Conservation (phyloP, 805 yeast genomes). For the Diddensiella santjacobensis region DNA sequence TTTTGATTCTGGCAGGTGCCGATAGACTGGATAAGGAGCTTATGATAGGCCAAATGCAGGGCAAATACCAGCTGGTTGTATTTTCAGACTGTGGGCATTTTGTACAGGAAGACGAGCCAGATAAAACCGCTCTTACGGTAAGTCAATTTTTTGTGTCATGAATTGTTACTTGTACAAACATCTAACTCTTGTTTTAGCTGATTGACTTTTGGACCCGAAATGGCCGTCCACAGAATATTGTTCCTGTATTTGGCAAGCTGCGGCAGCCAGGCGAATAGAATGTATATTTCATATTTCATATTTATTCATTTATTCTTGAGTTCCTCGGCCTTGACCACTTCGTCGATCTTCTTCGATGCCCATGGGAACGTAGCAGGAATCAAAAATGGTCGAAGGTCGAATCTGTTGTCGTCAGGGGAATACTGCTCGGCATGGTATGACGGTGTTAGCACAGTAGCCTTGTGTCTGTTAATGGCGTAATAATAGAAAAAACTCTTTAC, state of each 20-base stretch:
- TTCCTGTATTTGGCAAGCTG: conserved; percentile 35
- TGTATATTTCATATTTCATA: neutral
- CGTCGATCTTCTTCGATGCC: conserved; percentile 87
- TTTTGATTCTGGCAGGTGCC: conserved; percentile 81
- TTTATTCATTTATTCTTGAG: conserved; percentile 10
- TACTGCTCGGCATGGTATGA: conserved; percentile 97
- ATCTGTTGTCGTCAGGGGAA: conserved; percentile 96
- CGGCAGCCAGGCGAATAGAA: conserved; percentile 12
- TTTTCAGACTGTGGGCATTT: conserved; percentile 85
- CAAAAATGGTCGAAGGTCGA: conserved; percentile 92
- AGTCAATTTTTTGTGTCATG: too few species aligned
- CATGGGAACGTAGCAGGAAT: conserved; percentile 85
- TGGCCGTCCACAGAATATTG: conserved; percentile 26
- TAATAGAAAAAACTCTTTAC: conserved; percentile 90
- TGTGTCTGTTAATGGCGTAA: conserved; percentile 94
- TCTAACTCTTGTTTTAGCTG: conserved; percentile 12
- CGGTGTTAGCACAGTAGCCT: conserved; percentile 96
- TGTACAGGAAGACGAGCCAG: conserved; percentile 88
- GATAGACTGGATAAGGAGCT: conserved; percentile 81
- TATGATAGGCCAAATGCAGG: conserved; percentile 98
- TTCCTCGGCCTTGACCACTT: conserved; percentile 45
- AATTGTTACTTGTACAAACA: neutral
- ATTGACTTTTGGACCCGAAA: conserved; percentile 36
- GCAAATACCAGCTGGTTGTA: conserved; percentile 81
- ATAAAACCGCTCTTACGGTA: conserved; percentile 53